Evolutionary conservation across 2,329 filamentous ascomycete species (phyloP).

Genomic region (Microdochium bolleyi): DNA sequence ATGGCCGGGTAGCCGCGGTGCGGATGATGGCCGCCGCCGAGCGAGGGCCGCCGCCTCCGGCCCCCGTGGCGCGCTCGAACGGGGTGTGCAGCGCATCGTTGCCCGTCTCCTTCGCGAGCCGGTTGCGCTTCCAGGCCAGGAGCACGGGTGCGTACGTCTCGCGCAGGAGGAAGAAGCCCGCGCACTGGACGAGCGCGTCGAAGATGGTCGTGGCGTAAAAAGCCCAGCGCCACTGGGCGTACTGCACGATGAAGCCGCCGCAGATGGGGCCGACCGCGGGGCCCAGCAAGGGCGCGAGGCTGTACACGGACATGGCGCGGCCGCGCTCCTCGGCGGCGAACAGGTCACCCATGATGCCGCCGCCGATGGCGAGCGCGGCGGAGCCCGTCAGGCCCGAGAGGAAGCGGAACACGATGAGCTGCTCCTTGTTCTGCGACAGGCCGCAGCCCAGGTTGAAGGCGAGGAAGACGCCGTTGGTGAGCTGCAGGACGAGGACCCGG

Average conservation of each 20-base stretch:
- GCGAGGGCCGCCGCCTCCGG: conserved; percentile 17
- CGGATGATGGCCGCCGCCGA: conserved; percentile 23
- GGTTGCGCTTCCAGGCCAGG: conserved; percentile 46
- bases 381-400: conserved; percentile 50
- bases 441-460: conserved; percentile 55
- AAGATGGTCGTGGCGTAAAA: conserved; percentile 61
- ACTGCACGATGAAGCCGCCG: conserved; percentile 56
- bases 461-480: conserved; percentile 38
- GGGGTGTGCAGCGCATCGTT: conserved; percentile 40
- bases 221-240: conserved; percentile 64
- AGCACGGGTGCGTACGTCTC: conserved; percentile 62
- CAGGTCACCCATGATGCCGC: conserved; percentile 25
- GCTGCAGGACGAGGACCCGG: conserved; percentile 43
- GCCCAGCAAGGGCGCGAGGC: conserved; percentile 54
- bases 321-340: conserved; percentile 56
- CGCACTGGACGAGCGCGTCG: conserved; percentile 51
- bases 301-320: conserved; percentile 54
- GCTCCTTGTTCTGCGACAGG: conserved; percentile 38
- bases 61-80: conserved; percentile 42
- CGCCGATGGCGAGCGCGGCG: conserved; percentile 36
- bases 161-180: conserved; percentile 50
- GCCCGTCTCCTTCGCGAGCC: conserved; percentile 49
- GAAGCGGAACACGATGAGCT: conserved; percentile 52
- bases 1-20: conserved; percentile 36
- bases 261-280: conserved; percentile 59